These are phyloP conservation scores for Lactarius deliciosus DNA, from an alignment of 768 basidiomycete species.

Conservation along the genomic window DNA sequence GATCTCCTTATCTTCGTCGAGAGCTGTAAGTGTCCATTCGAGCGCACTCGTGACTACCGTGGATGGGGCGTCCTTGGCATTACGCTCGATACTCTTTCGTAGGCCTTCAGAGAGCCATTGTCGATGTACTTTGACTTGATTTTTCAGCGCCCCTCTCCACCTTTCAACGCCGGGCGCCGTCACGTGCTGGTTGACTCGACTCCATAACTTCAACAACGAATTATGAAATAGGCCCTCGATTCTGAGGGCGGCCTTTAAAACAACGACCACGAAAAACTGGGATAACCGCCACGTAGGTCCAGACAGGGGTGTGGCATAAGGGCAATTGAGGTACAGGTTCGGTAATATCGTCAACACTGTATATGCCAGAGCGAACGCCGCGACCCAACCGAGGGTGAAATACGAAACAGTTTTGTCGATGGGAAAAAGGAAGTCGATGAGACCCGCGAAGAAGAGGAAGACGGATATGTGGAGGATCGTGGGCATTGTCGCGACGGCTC, in stretches of 20 bases:
- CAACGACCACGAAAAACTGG: neutral
- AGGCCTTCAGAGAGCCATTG: neutral
- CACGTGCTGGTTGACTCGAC: neutral
- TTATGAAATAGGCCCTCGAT: neutral
- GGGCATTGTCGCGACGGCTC: neutral
- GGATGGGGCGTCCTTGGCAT: neutral
- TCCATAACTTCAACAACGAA: neutral
- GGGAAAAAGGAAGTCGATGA: neutral
- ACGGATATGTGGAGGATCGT: neutral
- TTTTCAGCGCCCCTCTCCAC: neutral
- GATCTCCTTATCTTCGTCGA: neutral
- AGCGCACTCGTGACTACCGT: neutral
- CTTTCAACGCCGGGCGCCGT: neutral
- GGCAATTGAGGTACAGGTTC: neutral
- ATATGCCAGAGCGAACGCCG: neutral
- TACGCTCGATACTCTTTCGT: neutral
- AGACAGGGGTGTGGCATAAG: slow-evolving; percentile 2
- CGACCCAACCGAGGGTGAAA: neutral
- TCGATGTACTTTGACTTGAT: neutral
- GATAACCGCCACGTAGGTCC: neutral
- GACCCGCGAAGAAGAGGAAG: neutral
- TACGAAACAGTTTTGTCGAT: neutral
- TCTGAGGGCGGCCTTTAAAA: neutral
- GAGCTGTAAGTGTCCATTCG: neutral
- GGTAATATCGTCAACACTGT: neutral